Conservation (phyloP, 352 stramenopile species). For the Phytophthora aleatoria region DNA sequence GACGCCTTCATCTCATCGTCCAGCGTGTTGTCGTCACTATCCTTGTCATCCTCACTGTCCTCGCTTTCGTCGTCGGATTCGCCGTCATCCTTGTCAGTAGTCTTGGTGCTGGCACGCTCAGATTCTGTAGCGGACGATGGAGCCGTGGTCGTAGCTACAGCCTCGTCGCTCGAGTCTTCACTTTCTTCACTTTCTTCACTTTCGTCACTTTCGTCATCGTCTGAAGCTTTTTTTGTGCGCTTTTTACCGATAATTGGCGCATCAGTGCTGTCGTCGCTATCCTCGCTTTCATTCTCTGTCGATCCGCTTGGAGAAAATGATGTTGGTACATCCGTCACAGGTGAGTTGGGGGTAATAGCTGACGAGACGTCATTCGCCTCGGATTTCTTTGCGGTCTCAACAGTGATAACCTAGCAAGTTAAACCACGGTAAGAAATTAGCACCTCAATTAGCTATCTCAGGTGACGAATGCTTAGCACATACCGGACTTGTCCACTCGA, state of each 20-base stretch:
- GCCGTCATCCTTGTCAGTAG: slow-evolving; percentile 4
- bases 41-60: slow-evolving; percentile 19
- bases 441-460: background rate
- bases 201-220: slow-evolving; percentile 25
- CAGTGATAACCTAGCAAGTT: slow-evolving; percentile 40
- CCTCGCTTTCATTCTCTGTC: slow-evolving; percentile 17
- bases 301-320: slow-evolving; percentile 12
- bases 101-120: slow-evolving; percentile 1
- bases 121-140: slow-evolving; percentile 6
- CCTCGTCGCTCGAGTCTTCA: slow-evolving; percentile 24
- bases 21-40: slow-evolving; percentile 29
- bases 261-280: slow-evolving; percentile 22
- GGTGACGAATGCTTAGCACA: slow-evolving; percentile 5
- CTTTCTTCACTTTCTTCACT: slow-evolving; percentile 30
- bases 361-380: background rate
- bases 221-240: slow-evolving; percentile 2
- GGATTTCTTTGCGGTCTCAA: slow-evolving; percentile 19
- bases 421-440: slow-evolving; percentile 8
- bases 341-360: background rate
- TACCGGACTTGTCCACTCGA: slow-evolving; percentile 76
- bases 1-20: slow-evolving; percentile 33
- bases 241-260: slow-evolving; percentile 4
- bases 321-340: slow-evolving; percentile 6
- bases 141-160: slow-evolving; percentile 1
- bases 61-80: slow-evolving; percentile 28